Percentiles rank a stretch among this genome's conserved stretches.
Evolutionary conservation across 1,284 basidiomycete species (phyloP).

Genomic region (Boletus semigastroideus): DNA sequence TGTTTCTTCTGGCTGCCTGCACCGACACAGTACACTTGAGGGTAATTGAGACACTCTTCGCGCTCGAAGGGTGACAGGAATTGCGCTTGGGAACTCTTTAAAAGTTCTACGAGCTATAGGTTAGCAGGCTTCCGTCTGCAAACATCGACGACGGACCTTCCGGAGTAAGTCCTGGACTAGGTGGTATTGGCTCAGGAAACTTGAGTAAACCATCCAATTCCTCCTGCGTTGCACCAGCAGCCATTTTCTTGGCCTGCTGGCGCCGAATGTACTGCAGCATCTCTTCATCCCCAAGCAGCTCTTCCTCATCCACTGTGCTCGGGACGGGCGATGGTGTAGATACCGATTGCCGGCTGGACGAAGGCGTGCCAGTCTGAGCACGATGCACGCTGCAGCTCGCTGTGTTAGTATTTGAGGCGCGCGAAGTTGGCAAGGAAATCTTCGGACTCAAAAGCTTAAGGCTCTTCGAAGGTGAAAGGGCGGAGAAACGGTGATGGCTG

Average conservation of each 20-base stretch:
- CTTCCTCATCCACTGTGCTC: slow-evolving; percentile 84
- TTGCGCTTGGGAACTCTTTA: slow-evolving; percentile 60
- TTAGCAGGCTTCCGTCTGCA: slow-evolving; percentile 4
- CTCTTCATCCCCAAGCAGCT: slow-evolving; percentile 90
- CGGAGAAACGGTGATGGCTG: slow-evolving; percentile 67
- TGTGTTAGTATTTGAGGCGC: slow-evolving; percentile 48
- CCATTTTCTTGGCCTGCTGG: slow-evolving; percentile 86
- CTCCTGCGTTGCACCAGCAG: slow-evolving; percentile 78
- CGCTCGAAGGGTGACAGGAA: slow-evolving; percentile 84
- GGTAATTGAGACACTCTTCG: slow-evolving; percentile 89
- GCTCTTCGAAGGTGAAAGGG: slow-evolving; percentile 78
- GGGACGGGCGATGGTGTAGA: slow-evolving; percentile 81
- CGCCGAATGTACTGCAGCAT: slow-evolving; percentile 94
- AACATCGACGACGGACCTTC: slow-evolving; percentile 51
- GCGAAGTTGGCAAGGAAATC: slow-evolving; percentile 58
- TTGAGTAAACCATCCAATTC: slow-evolving; percentile 88
- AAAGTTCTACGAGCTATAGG: slow-evolving; percentile 45
- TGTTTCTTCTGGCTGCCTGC: slow-evolving; percentile 78
- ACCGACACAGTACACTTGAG: slow-evolving; percentile 84
- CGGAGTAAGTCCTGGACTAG: slow-evolving; percentile 69
- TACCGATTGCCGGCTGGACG: slow-evolving; percentile 71
- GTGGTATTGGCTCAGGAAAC: slow-evolving; percentile 88
- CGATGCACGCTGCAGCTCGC: slow-evolving; percentile 53
- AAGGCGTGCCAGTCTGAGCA: slow-evolving; percentile 56
- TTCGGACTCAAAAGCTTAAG: slow-evolving; percentile 79